Evolutionary conservation across 2,329 filamentous ascomycete genomes (phyloP).

Genomic region (Claviceps arundinis): DNA sequence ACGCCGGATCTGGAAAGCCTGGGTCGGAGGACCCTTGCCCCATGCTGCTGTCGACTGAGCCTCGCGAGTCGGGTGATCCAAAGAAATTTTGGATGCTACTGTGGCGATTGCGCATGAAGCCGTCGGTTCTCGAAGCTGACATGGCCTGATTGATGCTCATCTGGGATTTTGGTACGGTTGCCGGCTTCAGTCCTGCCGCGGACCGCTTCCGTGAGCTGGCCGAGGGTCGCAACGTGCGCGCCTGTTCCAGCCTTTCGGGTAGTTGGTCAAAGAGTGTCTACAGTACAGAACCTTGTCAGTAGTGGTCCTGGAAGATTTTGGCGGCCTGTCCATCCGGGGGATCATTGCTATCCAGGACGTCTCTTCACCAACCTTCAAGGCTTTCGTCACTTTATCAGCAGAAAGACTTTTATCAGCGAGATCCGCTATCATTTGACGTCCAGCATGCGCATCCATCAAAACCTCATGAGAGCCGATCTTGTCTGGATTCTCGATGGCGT

Average conservation of each 20-base stretch:
- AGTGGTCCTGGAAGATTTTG: not conserved
- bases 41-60: conserved; percentile 22
- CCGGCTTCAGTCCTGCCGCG: conserved; percentile 29
- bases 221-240: conserved; percentile 19
- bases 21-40: conserved; percentile 14
- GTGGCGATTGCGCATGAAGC: conserved; percentile 19
- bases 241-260: conserved; percentile 54
- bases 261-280: conserved; percentile 75
- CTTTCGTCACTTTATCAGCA: conserved; percentile 70
- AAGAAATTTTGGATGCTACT: conserved; percentile 13
- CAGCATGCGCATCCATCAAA: conserved; percentile 71
- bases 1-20: conserved; percentile 22
- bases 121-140: conserved; percentile 20
- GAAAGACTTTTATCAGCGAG: conserved; percentile 77
- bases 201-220: conserved; percentile 41
- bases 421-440: conserved; percentile 66
- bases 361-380: conserved; percentile 51
- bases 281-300: conserved; percentile 4
- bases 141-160: conserved; percentile 18
- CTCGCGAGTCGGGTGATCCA: conserved; percentile 12
- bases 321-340: too few relatives aligned
- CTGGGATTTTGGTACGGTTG: conserved; percentile 18
- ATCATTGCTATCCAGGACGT: not conserved
- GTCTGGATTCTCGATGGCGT: conserved; percentile 66
- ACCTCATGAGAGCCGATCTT: conserved; percentile 66